These are phyloP conservation scores for Austroboletus niveus DNA, from an alignment of 1,284 basidiomycete species.

Conservation along the genomic window DNA sequence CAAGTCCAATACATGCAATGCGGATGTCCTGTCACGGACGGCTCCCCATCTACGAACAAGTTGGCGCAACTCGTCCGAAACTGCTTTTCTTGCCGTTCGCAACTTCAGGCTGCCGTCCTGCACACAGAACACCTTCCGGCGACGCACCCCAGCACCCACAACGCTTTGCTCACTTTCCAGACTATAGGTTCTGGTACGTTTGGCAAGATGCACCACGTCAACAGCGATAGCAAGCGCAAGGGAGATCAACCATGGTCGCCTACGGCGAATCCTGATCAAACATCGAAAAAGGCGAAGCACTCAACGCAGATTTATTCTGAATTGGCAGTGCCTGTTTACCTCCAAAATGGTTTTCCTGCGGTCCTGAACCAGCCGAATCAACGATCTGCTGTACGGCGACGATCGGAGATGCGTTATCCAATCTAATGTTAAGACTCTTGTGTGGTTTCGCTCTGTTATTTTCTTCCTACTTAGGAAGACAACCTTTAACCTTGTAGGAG, in stretches of 20 bases:
- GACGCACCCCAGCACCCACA: constrained; percentile 41
- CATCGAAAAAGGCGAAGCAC: neutral
- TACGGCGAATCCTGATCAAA: neutral
- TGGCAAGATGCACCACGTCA: constrained; percentile 5
- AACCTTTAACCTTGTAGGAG: no score
- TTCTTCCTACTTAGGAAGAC: no score
- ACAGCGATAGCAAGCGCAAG: constrained; percentile 2
- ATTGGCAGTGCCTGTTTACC: no score
- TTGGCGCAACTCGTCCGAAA: constrained; percentile 29
- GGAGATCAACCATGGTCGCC: neutral
- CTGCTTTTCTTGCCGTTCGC: constrained; percentile 14
- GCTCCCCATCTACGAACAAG: constrained; percentile 25
- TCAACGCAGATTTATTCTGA: no score
- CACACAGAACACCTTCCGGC: constrained; percentile 34
- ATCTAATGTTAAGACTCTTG: no score
- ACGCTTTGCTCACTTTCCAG: constrained; percentile 26
- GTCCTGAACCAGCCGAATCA: no score
- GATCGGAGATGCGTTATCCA: no score
- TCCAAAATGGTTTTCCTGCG: no score
- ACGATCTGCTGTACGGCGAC: no score
- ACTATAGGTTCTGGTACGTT: constrained; percentile 13
- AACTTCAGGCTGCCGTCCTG: constrained; percentile 21
- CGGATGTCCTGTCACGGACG: constrained; percentile 42
- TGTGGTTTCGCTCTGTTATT: no score
- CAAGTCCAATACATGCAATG: constrained; percentile 44